phyloP scores from a whole-genome alignment of 2,329 filamentous ascomycete genomes.

The Trichoderma lentiforme region DNA sequence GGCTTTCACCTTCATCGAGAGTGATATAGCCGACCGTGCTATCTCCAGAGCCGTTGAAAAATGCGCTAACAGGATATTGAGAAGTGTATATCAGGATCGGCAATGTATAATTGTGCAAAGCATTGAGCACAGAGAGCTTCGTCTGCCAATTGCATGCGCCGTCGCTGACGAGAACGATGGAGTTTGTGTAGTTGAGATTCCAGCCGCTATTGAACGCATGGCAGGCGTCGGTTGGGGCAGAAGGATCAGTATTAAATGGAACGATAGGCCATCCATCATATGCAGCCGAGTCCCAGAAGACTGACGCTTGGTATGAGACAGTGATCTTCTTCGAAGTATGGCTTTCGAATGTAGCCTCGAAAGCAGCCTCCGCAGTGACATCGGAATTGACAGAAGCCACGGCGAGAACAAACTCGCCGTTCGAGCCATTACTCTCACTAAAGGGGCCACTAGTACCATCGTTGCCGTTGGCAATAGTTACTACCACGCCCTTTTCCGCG shows the following conservation, averaged over 20 bases:
- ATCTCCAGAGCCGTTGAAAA: neutral
- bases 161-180: neutral
- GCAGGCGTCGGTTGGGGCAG: neutral
- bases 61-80: neutral
- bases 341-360: neutral
- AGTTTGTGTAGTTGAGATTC: neutral
- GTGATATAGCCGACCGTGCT: neutral
- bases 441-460: constrained; percentile 48
- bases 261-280: neutral
- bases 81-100: neutral
- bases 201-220: neutral
- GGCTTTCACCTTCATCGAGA: neutral
- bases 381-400: constrained; percentile 34
- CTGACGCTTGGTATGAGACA: neutral
- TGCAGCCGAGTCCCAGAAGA: neutral
- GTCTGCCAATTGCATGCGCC: neutral
- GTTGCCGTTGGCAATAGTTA: constrained; percentile 51
- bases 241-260: neutral
- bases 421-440: constrained; percentile 35
- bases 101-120: neutral
- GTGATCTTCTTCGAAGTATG: neutral
- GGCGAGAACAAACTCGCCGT: constrained; percentile 33
- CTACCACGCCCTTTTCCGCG: constrained; percentile 44
- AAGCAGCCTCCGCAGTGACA: neutral
- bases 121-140: neutral